Base-by-base conservation (phyloP, 345 rosid genomes). In the Odontarrhena argentea region DNA sequence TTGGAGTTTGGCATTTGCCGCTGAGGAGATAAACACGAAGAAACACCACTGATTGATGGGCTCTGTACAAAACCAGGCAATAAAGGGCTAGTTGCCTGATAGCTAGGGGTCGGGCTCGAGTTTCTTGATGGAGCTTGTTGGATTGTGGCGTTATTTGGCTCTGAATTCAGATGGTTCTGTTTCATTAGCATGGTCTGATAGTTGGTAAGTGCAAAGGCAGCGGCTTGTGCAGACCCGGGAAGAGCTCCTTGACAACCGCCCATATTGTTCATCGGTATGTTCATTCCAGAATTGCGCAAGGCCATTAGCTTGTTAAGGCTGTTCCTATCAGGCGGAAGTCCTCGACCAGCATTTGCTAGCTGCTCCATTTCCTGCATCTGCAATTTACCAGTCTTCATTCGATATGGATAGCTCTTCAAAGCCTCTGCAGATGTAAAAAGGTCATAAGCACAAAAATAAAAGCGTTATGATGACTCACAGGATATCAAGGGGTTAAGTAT, bases 291-390 rank as follows among this genome's bases (percentile, higher is more conserved):
- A 60, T 67, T 74, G 58, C 87, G 86, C 52, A 84, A 63, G 11
- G 89, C 82, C 86, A 86, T 85, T 48, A 90, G 79, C 82, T 91
- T 91, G 77, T 84, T 94, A 56, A 94, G 86, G 46, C 89, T 79
- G 78, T 74, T 91, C 74, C 87, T 60, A 47, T 94, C 99, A 67
- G 92, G 75, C 45, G 92, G 89, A 69, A 88, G 82, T 43, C 97
- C 92, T 77, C 88, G 96, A 65, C 73, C 81, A 53, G 74, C 81
- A 55, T 65, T 81, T 11, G 89, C 86, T 36, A 82, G 78, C 78
- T 88, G 99, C 78, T 94, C 96, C 80, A 85, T 84, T 71, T 90
- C 95, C 79, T 87, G 97, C 85, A 88, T 76, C 75, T 91, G 92
- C 65, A 81, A 65, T 75, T 91, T 91, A 44, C 86, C 83, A 30